Conservation (phyloP, 1,139 yeast genomes). For the Groenewaldozyma auringiensis region DNA sequence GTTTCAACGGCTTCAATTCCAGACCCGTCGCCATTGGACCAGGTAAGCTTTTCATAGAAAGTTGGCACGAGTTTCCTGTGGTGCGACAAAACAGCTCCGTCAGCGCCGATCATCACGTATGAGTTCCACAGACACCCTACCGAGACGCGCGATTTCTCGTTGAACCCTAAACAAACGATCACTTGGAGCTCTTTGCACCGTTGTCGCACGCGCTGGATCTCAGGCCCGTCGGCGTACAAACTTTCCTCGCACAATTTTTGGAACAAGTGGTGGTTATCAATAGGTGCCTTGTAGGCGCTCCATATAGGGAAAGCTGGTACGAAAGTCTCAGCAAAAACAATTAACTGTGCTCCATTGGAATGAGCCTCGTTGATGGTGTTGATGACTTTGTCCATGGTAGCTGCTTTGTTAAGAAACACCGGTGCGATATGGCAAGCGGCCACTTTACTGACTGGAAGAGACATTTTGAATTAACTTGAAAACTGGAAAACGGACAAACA, state of each 20-base stretch:
- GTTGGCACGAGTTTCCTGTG: conserved; percentile 20
- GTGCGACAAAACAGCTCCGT: conserved; percentile 16
- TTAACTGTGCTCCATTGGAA: conserved; percentile 23
- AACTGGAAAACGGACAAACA: too few relatives aligned
- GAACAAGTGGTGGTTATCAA: conserved; percentile 18
- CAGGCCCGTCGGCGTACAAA: conserved; percentile 19
- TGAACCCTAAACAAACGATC: conserved; percentile 17
- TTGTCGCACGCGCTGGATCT: conserved; percentile 11
- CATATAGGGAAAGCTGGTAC: conserved; percentile 27
- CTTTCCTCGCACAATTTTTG: conserved; percentile 17
- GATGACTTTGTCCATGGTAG: conserved; percentile 17
- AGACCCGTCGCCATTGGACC: conserved; percentile 21
- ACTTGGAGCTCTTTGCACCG: conserved; percentile 14
- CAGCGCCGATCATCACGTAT: conserved; percentile 16
- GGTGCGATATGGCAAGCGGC: conserved; percentile 19
- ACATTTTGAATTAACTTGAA: conserved; percentile 6
- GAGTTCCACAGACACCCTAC: conserved; percentile 21
- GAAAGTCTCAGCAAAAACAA: conserved; percentile 25
- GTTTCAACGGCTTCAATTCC: conserved; percentile 19
- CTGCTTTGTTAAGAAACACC: conserved; percentile 18
- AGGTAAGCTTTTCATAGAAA: conserved; percentile 17
- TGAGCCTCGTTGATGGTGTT: conserved; percentile 18
- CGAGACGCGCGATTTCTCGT: conserved; percentile 15
- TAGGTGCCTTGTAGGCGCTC: conserved; percentile 20
- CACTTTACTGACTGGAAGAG: conserved; percentile 16